Conservation (phyloP, 768 basidiomycete genomes). For the Amanita rimosa region DNA sequence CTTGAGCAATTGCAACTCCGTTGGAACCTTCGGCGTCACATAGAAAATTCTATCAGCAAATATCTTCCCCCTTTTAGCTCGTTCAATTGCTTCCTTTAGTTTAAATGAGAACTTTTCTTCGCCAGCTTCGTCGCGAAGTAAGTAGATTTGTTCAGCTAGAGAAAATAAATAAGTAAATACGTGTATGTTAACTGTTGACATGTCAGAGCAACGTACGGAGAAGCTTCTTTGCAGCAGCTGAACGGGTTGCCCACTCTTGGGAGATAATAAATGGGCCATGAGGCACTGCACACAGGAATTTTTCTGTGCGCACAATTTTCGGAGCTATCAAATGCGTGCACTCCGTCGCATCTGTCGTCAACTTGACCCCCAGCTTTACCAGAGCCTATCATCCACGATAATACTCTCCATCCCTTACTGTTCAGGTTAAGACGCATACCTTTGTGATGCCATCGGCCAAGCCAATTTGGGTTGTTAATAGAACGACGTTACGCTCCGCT, state of each 20-base stretch:
- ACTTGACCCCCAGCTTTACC: conserved; percentile 52
- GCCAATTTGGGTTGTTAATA: conserved; percentile 61
- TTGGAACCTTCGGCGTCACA: conserved; percentile 51
- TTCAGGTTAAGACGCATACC: conserved; percentile 25
- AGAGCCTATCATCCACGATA: conserved; percentile 34
- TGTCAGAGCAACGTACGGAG: conserved; percentile 39
- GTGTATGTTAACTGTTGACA: not conserved
- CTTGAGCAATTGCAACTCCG: conserved; percentile 52
- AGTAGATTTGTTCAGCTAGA: conserved; percentile 52
- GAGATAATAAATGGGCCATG: conserved; percentile 50
- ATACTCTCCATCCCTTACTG: not conserved
- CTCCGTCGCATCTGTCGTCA: conserved; percentile 47
- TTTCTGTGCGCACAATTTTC: conserved; percentile 71
- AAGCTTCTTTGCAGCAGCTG: conserved; percentile 41
- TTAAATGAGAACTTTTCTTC: conserved; percentile 63
- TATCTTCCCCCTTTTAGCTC: conserved; percentile 45
- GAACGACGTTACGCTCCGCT: conserved; percentile 19
- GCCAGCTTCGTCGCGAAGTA: conserved; percentile 45
- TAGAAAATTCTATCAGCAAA: conserved; percentile 65
- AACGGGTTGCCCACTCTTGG: conserved; percentile 57
- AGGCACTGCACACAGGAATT: conserved; percentile 73
- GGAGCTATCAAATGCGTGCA: conserved; percentile 75
- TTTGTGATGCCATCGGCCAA: conserved; percentile 48
- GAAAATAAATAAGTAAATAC: conserved; percentile 2
- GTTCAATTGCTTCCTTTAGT: conserved; percentile 44